Evolutionary conservation across 805 yeast genomes (phyloP).

Genomic region (Metschnikowia kofuensis): DNA sequence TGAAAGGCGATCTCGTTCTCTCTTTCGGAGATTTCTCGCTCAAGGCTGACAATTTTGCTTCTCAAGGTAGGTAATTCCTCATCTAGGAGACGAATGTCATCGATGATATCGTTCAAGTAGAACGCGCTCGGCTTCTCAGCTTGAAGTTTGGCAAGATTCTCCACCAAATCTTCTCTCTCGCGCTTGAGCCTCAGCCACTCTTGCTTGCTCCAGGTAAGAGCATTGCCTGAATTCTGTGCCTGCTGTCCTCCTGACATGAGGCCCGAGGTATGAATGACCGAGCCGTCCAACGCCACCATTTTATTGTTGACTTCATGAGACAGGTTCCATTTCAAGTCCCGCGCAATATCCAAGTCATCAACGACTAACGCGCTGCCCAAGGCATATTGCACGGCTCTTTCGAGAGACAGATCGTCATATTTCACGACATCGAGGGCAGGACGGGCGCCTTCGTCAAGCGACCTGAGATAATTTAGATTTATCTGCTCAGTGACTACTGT

Average conservation of each 20-base stretch:
- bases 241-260: conserved; percentile 88
- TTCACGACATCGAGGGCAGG: conserved; percentile 76
- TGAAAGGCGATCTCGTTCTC: conserved; percentile 53
- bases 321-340: conserved; percentile 60
- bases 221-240: conserved; percentile 37
- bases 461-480: conserved; percentile 53
- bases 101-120: conserved; percentile 53
- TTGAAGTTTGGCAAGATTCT: conserved; percentile 48
- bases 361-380: conserved; percentile 80
- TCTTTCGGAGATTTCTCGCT: conserved; percentile 45
- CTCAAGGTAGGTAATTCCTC: conserved; percentile 44
- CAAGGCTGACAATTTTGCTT: conserved; percentile 41
- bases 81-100: conserved; percentile 47
- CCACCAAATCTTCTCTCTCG: conserved; percentile 48
- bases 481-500: conserved; percentile 56
- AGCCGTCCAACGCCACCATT: conserved; percentile 79
- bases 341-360: conserved; percentile 67
- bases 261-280: conserved; percentile 80
- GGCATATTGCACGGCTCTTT: conserved; percentile 75
- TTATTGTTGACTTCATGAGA: conserved; percentile 47
- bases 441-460: conserved; percentile 50
- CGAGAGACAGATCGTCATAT: conserved; percentile 59
- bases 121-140: conserved; percentile 52
- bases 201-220: conserved; percentile 67
- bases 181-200: conserved; percentile 54